Percentiles rank a stretch among this genome's conserved stretches.
Conservation (phyloP, 208 protist species). For the Acanthamoeba healyi region DNA sequence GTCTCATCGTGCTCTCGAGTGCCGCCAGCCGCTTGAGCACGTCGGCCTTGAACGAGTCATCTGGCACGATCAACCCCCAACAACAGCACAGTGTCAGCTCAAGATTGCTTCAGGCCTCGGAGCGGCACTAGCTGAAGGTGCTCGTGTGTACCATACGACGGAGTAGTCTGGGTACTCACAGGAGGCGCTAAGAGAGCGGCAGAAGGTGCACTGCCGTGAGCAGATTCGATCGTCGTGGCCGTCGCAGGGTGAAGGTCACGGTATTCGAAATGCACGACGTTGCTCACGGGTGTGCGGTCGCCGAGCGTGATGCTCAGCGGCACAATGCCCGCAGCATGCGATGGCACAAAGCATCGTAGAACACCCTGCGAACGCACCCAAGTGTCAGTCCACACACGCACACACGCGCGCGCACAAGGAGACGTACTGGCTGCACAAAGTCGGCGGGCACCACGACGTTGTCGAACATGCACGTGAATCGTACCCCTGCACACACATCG, state of each 20-base stretch:
- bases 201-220: background rate
- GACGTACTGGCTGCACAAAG: background rate
- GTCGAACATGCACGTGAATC: conserved; percentile 30
- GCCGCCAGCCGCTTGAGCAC: conserved; percentile 6
- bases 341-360: background rate
- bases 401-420: too few species aligned
- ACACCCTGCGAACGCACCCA: background rate
- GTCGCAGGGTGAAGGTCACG: background rate
- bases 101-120: too few species aligned
- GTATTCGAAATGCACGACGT: background rate
- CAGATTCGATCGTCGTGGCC: background rate
- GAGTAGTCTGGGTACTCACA: background rate
- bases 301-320: conserved; percentile 22
- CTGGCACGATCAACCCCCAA: background rate
- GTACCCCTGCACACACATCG: background rate
- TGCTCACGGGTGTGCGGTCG: background rate
- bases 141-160: background rate
- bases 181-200: too few species aligned
- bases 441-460: conserved; percentile 12
- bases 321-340: background rate
- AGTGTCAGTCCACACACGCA: background rate
- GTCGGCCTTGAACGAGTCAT: conserved; percentile 3
- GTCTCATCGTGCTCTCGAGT: background rate
- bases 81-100: too few species aligned
- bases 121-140: background rate